Percentiles rank a stretch among this genome's conserved stretches.
These are phyloP conservation scores for Sarcocystis neurona DNA, from an alignment of 169 alveolate species.

Conservation along the genomic window DNA sequence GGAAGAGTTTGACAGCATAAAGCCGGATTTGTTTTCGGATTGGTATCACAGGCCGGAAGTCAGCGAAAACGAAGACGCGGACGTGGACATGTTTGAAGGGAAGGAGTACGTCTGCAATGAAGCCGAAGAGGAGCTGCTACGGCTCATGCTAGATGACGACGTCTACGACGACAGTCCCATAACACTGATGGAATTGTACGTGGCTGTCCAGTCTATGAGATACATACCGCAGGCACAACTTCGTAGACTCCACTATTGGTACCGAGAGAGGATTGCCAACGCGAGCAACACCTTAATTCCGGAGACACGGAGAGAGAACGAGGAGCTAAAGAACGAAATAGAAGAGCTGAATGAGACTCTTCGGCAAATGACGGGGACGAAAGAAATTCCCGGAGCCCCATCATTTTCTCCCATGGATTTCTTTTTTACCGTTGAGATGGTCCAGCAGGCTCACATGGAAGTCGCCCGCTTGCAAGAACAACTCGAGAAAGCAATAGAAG, in stretches of 20 bases:
- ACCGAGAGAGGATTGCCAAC: slow-evolving; percentile 63
- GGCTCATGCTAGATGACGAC: slow-evolving; percentile 61
- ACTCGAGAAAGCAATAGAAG: slow-evolving; percentile 39
- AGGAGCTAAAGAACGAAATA: slow-evolving; percentile 57
- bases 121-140: slow-evolving; percentile 57
- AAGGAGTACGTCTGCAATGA: slow-evolving; percentile 42
- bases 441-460: slow-evolving; percentile 60
- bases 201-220: slow-evolving; percentile 68
- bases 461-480: slow-evolving; percentile 36
- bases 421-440: slow-evolving; percentile 60
- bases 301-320: slow-evolving; percentile 61
- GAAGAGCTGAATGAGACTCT: slow-evolving; percentile 61
- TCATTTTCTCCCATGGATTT: slow-evolving; percentile 50
- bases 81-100: background rate
- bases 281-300: slow-evolving; percentile 54
- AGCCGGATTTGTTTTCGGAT: slow-evolving; percentile 61
- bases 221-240: slow-evolving; percentile 61
- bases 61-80: slow-evolving; percentile 50
- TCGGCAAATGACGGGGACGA: slow-evolving; percentile 37
- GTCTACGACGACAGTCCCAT: slow-evolving; percentile 66
- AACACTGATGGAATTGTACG: slow-evolving; percentile 66
- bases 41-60: slow-evolving; percentile 49
- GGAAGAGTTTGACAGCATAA: slow-evolving; percentile 63
- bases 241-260: slow-evolving; percentile 59
- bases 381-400: slow-evolving; percentile 9